Evolutionary conservation across 208 protist species (phyloP), one percentile per base, ranked within the genome.

Genomic region (Angomonas ambiguus): DNA sequence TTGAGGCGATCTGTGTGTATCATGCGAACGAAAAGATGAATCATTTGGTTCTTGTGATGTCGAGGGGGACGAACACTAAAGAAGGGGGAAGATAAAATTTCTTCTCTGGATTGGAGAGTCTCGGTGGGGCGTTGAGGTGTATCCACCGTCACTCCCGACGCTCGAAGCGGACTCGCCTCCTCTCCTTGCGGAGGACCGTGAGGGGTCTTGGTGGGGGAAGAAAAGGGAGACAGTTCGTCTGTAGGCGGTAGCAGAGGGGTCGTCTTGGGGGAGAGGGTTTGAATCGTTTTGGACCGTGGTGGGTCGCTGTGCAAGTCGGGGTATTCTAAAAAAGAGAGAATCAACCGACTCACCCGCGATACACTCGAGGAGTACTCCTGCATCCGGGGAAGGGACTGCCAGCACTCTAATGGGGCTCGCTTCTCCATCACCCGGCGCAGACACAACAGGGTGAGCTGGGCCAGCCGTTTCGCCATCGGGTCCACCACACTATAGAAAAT

Each of bases 11-110:
- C 67, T 13, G 80, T 68, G 62, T 85, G 79, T 3, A 82, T 57
- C 85, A 95, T 92, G 59, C 89, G 89, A n/a, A 93, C 81, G 71
- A 85, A 95, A 3, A 95, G 57, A 13, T 75, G 61, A 13, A 51
- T 48, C 27, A 61, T 11, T 58, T 79, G 5, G 41, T 68, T 30
- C 60, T 49, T 13, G 34, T 60, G 33, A 25, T 42, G 30, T 10
- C 31, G 28, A 10, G 30, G 79, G 80, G 3, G 79, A 79, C n/a
- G 87, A n/a, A 61, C 71, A 76, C 76, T 85, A 85, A 1, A 83
- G 25, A 0, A 67, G 51, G 20, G 35, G 65, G 2, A 64, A 27
- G 34, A 59, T 28, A 18, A 61, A 4, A 64, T 73, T 62, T 2
- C 31, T 24, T 57, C 45, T 10, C 56, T 27, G 30, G 30, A 18